Base-by-base conservation (phyloP, 768 basidiomycete species). In the Phylloporus sp. region DNA sequence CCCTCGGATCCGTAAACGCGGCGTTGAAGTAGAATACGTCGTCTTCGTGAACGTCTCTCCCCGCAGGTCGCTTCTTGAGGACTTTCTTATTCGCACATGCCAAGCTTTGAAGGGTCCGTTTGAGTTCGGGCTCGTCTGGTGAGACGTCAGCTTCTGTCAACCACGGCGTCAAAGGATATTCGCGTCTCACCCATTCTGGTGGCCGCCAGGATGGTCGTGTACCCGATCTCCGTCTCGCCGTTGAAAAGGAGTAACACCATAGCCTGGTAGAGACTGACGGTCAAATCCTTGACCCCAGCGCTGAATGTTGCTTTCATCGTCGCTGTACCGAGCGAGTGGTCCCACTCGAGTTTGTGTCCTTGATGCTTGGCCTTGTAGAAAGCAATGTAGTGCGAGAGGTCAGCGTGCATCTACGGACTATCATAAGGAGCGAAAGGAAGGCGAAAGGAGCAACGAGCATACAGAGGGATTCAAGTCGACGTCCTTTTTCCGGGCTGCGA, bases 51-150 rank as follows among this genome's bases (percentile, higher is more conserved):
- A 99, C 83, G 18, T 95, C 92, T 54, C 76, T 80, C 6, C 91
- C 88, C 0, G 65, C 62, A 0, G 95, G 92, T 8, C 77, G 67
- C 67, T 97, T 98, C 62, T 72, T 77, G 47, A 99, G 68, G 0
- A 98, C 89, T 41, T 84, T 85, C 58, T 94, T 89, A 66, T 85
- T 93, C 15, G 86, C 95, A 58, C 88, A 87, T 0, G 95, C 90
- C 17, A 99, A 73, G 57, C 91, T 95, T 61, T 99, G 96, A 7
- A 99, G 70, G 0, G 89, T 93, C 42, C 90, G 71, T n/a, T 79
- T 71, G 38, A 96, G 72, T 50, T 94, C 90, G 0, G 61, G 73
- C 31, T 79, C 75, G 23, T 85, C 92, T 92, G 56, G 28, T 37
- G 22, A 28, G 18, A n/a, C 17, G 43, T 39, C 43, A 32, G 35